Conservation (phyloP, 345 rosid species). For the Fremontodendron californicum region DNA sequence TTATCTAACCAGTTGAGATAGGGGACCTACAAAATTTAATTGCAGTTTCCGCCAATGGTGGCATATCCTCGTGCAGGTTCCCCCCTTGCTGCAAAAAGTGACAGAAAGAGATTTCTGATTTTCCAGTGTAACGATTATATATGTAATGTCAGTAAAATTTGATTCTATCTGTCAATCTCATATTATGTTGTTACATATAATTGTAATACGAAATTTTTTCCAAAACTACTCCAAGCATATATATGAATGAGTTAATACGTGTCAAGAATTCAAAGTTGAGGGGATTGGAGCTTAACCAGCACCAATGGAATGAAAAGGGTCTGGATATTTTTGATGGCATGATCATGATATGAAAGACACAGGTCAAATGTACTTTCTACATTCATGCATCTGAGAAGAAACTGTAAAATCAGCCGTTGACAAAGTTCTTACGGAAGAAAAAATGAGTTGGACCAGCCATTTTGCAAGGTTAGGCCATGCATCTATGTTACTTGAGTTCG, state of each 20-base stretch:
- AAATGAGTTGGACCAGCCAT: not conserved
- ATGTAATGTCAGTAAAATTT: not conserved
- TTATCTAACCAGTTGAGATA: not conserved
- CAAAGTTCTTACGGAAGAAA: not conserved
- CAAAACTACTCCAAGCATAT: not conserved
- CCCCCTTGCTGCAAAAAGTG: not conserved
- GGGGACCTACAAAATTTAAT: slow-evolving; percentile 5
- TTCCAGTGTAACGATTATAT: not conserved
- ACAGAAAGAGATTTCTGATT: not conserved
- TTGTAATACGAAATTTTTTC: not conserved
- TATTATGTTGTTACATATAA: not conserved
- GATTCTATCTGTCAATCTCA: not conserved
- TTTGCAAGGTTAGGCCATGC: not conserved
- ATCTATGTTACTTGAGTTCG: too few species aligned
- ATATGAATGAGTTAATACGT: too few species aligned
- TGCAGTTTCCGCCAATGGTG: not conserved
- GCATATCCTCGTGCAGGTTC: slow-evolving; percentile 1
- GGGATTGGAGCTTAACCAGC: not conserved
- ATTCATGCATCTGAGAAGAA: not conserved
- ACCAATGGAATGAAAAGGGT: not conserved
- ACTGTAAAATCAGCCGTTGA: slow-evolving; percentile 5
- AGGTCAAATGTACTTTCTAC: slow-evolving; percentile 1
- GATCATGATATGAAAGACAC: not conserved
- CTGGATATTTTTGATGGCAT: not conserved
- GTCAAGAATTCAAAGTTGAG: not conserved